Percentiles rank a stretch among this genome's conserved stretches.
Evolutionary conservation across 192 early-diverging fungal species (phyloP).

Genomic region (Gonapodya sp.): DNA sequence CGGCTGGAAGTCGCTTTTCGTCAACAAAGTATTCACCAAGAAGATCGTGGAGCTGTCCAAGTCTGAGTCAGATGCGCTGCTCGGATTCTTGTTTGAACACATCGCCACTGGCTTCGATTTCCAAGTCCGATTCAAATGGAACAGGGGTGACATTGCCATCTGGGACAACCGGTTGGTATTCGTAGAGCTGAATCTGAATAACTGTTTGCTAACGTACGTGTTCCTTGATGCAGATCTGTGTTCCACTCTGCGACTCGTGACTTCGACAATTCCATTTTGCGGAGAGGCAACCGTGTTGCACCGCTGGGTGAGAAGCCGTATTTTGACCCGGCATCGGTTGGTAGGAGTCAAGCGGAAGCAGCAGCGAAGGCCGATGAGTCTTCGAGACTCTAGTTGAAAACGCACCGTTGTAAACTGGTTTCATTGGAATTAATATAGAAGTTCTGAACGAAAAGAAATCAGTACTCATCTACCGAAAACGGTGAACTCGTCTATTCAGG

Average conservation of each 20-base stretch:
- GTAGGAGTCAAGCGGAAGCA: conserved; percentile 16
- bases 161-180: conserved; percentile 36
- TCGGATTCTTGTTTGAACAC: conserved; percentile 24
- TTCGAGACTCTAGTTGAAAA: no score
- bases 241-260: conserved; percentile 25
- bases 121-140: conserved; percentile 29
- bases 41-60: conserved; percentile 28
- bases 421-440: no score
- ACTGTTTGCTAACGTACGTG: neutral
- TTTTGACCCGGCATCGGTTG: conserved; percentile 18
- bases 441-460: no score
- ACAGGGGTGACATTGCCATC: conserved; percentile 30
- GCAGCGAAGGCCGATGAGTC: neutral
- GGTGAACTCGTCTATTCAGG: no score
- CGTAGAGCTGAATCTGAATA: neutral
- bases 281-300: conserved; percentile 27
- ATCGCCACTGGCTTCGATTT: conserved; percentile 13
- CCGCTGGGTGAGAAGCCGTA: conserved; percentile 31
- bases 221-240: neutral
- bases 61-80: conserved; percentile 27
- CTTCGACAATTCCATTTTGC: conserved; percentile 20
- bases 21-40: conserved; percentile 21
- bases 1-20: conserved; percentile 33
- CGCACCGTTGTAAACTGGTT: no score
- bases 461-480: no score